phyloP scores from a whole-genome alignment of 2,329 filamentous ascomycete genomes.

The Calcarisporium arbuscula region DNA sequence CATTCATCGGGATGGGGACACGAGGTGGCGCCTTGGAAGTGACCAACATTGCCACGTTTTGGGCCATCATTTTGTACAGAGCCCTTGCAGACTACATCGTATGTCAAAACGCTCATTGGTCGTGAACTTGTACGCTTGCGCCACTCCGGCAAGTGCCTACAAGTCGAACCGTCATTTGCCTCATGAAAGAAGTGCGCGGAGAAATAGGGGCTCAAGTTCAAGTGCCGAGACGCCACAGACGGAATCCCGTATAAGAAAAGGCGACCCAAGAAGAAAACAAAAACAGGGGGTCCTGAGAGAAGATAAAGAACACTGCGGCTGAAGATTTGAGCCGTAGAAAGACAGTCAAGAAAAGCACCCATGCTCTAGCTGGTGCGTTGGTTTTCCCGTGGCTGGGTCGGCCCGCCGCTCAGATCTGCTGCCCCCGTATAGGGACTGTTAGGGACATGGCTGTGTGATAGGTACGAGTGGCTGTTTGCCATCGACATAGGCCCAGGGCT shows the following conservation, averaged over 20 bases:
- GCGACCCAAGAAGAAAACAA: background rate
- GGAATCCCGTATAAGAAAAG: background rate
- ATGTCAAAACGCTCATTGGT: no score
- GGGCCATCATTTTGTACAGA: background rate
- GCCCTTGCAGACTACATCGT: slow-evolving; percentile 4
- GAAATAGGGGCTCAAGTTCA: background rate
- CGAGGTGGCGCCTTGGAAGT: slow-evolving; percentile 1
- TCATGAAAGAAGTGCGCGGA: no score
- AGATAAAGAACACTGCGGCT: background rate
- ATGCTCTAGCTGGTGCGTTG: background rate
- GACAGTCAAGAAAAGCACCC: background rate
- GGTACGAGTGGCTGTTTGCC: background rate
- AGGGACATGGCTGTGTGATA: background rate
- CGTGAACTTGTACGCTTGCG: no score
- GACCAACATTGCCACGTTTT: slow-evolving; percentile 1
- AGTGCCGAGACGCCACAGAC: background rate
- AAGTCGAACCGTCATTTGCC: no score
- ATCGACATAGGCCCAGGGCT: background rate
- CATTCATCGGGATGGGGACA: slow-evolving; percentile 3
- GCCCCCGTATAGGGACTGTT: slow-evolving; percentile 1
- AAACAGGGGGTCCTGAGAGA: background rate
- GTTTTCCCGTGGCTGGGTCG: background rate
- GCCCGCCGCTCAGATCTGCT: slow-evolving; percentile 1
- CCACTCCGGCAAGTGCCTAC: no score
- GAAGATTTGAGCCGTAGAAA: background rate